These are phyloP conservation scores for Verticillium isaacii DNA, from an alignment of 2,329 filamentous ascomycete genomes.

Conservation along the genomic window DNA sequence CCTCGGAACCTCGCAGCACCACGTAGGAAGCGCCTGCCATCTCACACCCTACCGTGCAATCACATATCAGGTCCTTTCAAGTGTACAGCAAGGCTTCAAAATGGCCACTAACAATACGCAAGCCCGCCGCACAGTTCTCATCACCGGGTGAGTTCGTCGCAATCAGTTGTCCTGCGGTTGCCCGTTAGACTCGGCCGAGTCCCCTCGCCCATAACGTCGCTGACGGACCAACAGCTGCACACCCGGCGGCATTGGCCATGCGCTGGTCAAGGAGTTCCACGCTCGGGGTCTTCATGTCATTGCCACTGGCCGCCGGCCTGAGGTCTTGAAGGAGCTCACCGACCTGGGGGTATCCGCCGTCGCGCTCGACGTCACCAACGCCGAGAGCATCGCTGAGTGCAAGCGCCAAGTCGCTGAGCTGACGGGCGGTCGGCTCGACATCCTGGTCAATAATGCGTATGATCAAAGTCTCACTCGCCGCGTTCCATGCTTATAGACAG, in stretches of 20 bases:
- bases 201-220: background rate
- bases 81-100: no score
- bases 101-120: background rate
- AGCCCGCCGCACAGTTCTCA: constrained; percentile 35
- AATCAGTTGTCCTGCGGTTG: background rate
- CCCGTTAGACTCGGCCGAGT: background rate
- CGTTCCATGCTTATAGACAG: background rate
- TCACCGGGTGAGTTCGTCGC: constrained; percentile 38
- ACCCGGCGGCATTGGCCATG: constrained; percentile 54
- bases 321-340: constrained; percentile 41
- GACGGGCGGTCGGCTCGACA: constrained; percentile 49
- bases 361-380: constrained; percentile 48
- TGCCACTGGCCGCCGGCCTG: constrained; percentile 47
- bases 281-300: constrained; percentile 50
- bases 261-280: constrained; percentile 48
- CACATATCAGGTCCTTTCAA: no score
- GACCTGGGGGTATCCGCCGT: constrained; percentile 44
- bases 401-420: constrained; percentile 40
- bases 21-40: background rate
- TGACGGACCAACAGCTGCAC: constrained; percentile 42
- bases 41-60: no score
- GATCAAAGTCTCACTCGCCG: constrained; percentile 8
- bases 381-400: constrained; percentile 44
- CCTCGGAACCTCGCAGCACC: no score
- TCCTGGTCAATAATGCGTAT: constrained; percentile 57